Evolutionary conservation across 2,329 filamentous ascomycete genomes (phyloP).

Genomic region (Helminthosporium solani): DNA sequence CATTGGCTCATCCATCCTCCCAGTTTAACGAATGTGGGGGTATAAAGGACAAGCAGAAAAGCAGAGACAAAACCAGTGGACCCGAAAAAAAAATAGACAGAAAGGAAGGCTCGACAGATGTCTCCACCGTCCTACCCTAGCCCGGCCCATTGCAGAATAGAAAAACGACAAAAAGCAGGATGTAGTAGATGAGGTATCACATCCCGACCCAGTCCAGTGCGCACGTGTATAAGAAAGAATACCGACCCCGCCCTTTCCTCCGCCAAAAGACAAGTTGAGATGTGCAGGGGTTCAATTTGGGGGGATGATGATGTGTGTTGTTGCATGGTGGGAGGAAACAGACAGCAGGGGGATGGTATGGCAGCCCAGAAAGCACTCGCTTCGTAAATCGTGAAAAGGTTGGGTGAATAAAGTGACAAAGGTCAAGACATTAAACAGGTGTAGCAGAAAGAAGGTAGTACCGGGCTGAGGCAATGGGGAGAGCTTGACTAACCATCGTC

Average conservation of each 20-base stretch:
- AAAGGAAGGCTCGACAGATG: too few relatives aligned
- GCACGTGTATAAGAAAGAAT: too few relatives aligned
- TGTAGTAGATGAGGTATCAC: too few relatives aligned
- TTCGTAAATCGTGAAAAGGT: constrained; percentile 40
- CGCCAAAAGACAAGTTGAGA: constrained; percentile 34
- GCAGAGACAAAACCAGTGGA: not conserved
- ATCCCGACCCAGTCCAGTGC: too few relatives aligned
- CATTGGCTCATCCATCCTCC: too few relatives aligned
- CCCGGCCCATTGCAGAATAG: too few relatives aligned
- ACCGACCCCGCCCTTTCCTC: constrained; percentile 20
- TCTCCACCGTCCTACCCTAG: too few relatives aligned
- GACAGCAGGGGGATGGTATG: constrained; percentile 33
- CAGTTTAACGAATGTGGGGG: constrained; percentile 31
- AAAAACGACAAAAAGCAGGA: too few relatives aligned
- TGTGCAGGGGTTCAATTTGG: constrained; percentile 9
- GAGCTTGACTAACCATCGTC: constrained; percentile 42
- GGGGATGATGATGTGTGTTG: constrained; percentile 7
- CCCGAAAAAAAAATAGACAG: constrained; percentile 5
- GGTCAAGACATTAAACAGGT: constrained; percentile 20
- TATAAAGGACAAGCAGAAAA: too few relatives aligned
- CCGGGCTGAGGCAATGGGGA: constrained; percentile 9
- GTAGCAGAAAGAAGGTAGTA: constrained; percentile 21
- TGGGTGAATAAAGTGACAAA: constrained; percentile 6
- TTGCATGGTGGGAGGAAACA: constrained; percentile 23
- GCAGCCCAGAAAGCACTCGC: constrained; percentile 39